A percentile compares a stretch with the other conserved stretches of the same genome.
phyloP scores from a whole-genome alignment of 176 grass and related monocot genomes.

The Tillandsia fasciculata region DNA sequence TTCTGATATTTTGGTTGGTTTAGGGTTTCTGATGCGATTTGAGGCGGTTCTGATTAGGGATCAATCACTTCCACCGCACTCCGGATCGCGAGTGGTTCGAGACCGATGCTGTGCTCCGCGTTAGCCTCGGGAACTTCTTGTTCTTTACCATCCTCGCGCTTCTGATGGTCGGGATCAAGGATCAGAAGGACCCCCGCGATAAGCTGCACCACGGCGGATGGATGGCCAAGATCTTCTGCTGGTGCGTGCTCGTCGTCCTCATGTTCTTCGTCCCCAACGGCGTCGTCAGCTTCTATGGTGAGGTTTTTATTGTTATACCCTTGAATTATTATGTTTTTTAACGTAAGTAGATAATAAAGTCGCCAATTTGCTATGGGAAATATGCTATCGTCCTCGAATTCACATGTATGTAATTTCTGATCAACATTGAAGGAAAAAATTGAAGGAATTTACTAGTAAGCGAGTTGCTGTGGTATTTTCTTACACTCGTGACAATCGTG shows the following conservation, averaged over 20 bases:
- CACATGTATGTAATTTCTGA: too few relatives aligned
- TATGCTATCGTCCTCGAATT: background rate
- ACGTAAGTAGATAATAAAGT: background rate
- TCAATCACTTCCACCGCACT: conserved; percentile 94
- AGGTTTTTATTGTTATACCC: background rate
- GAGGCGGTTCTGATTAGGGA: conserved; percentile 35
- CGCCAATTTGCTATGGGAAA: background rate
- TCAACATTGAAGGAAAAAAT: too few relatives aligned
- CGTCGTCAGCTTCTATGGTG: conserved; percentile 88
- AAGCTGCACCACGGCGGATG: conserved; percentile 88
- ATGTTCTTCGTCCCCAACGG: conserved; percentile 99
- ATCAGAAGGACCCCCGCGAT: conserved; percentile 97
- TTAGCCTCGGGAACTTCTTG: conserved; percentile 92
- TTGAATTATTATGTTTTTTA: too few relatives aligned
- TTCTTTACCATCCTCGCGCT: conserved; percentile 93
- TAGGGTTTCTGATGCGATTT: background rate
- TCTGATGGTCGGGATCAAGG: conserved; percentile 93
- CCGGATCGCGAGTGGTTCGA: conserved; percentile 99
- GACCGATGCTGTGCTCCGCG: conserved; percentile 95
- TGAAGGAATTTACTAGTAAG: too few relatives aligned
- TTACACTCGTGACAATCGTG: too few relatives aligned
- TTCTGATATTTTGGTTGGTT: background rate
- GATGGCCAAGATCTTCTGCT: conserved; percentile 99
- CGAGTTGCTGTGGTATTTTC: too few relatives aligned
- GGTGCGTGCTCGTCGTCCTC: conserved; percentile 65